Percentiles rank a stretch among this genome's conserved stretches.
These are phyloP conservation scores for Aspergillus baeticus DNA, from an alignment of 495 filamentous ascomycete genomes.

Conservation along the genomic window DNA sequence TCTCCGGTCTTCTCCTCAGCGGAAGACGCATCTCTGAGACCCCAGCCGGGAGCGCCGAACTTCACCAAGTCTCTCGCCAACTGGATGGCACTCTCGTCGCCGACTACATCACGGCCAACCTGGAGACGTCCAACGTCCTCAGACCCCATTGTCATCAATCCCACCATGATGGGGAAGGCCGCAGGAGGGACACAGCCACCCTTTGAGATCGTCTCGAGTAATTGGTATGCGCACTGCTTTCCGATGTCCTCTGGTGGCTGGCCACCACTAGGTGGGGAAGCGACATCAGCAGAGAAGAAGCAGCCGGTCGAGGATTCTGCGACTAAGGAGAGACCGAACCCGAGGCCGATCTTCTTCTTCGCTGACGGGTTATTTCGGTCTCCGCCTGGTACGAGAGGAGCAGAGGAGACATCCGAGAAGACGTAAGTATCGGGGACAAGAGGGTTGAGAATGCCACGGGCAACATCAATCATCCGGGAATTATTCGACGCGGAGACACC, in stretches of 20 bases:
- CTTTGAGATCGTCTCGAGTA: conserved; percentile 76
- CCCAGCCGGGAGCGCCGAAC: conserved; percentile 87
- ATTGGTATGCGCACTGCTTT: conserved; percentile 79
- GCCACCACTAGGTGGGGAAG: conserved; percentile 77
- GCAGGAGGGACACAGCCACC: conserved; percentile 77
- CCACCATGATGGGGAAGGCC: conserved; percentile 69
- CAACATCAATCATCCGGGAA: conserved; percentile 88
- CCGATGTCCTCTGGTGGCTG: conserved; percentile 88
- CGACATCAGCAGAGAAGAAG: conserved; percentile 83
- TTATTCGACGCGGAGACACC: conserved; percentile 91
- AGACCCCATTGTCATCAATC: conserved; percentile 93
- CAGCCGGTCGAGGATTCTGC: conserved; percentile 86
- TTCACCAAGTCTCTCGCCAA: conserved; percentile 78
- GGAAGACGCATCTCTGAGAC: conserved; percentile 64
- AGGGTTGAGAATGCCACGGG: conserved; percentile 82
- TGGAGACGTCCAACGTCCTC: conserved; percentile 68
- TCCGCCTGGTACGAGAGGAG: conserved; percentile 64
- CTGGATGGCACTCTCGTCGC: conserved; percentile 72
- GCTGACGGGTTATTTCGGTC: conserved; percentile 57
- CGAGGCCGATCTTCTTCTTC: conserved; percentile 74
- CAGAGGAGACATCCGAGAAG: conserved; percentile 70
- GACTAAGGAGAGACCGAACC: conserved; percentile 86
- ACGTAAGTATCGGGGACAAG: conserved; percentile 85
- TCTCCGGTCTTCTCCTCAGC: conserved; percentile 66
- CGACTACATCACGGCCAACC: conserved; percentile 69